Conservation (phyloP, 169 alveolate species). For the Cryptosporidium sp. region DNA sequence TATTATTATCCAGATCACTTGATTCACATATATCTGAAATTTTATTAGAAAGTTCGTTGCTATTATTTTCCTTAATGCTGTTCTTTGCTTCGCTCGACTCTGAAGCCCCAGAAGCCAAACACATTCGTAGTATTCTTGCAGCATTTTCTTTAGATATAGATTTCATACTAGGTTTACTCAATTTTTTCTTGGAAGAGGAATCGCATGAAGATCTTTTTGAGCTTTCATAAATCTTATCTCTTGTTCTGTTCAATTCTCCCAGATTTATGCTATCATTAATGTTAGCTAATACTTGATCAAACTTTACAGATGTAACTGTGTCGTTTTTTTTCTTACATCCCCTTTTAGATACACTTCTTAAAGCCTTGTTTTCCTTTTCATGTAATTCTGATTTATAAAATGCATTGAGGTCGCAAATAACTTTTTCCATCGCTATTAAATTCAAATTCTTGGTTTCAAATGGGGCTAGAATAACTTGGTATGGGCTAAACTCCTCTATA, state of each 20-base stretch:
- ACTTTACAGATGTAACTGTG: neutral
- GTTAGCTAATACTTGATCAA: neutral
- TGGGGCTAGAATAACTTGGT: neutral
- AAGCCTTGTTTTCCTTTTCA: neutral
- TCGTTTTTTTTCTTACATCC: neutral
- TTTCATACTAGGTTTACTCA: neutral
- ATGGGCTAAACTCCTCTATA: neutral
- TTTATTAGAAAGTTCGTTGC: neutral
- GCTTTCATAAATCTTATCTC: neutral
- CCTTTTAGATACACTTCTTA: neutral
- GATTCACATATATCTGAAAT: no score
- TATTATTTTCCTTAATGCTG: neutral
- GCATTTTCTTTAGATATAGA: slow-evolving; percentile 22
- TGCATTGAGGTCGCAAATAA: neutral
- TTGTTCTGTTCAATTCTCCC: neutral
- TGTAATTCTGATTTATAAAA: neutral
- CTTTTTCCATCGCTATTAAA: neutral
- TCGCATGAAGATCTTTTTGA: neutral
- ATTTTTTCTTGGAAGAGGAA: neutral
- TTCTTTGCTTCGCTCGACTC: neutral
- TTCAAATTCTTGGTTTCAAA: neutral
- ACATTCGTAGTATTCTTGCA: slow-evolving; percentile 23
- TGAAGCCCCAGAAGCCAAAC: neutral
- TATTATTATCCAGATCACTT: no score
- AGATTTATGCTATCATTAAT: neutral